These are phyloP conservation scores for Kwoniella shandongensis DNA, from an alignment of 768 basidiomycete genomes.

Conservation along the genomic window DNA sequence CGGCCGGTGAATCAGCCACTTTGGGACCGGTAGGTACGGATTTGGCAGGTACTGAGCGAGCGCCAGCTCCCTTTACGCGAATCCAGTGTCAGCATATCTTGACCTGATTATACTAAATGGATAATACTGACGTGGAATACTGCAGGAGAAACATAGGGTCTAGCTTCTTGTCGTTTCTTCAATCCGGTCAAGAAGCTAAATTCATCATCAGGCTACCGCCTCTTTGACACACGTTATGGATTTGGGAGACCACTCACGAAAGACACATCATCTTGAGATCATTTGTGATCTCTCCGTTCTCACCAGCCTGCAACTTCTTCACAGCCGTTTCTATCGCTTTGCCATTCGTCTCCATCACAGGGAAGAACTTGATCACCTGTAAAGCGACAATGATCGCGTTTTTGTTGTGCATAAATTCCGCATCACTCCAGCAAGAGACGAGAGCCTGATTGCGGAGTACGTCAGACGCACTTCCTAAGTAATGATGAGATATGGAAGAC, in stretches of 20 bases:
- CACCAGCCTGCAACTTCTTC: conserved; percentile 22
- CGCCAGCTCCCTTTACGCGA: background rate
- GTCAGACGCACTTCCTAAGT: background rate
- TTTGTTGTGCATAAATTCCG: conserved; percentile 95
- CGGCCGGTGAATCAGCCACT: conserved; percentile 8
- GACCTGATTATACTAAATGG: background rate
- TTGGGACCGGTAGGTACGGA: conserved; percentile 10
- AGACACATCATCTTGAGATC: conserved; percentile 28
- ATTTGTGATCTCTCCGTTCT: conserved; percentile 17
- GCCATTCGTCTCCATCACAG: conserved; percentile 62
- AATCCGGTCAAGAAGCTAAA: conserved; percentile 23
- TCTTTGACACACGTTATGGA: too few relatives aligned
- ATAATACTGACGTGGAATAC: conserved; percentile 27
- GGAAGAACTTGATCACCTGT: conserved; percentile 86
- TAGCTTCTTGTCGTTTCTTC: conserved; percentile 29
- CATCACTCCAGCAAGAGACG: conserved; percentile 74
- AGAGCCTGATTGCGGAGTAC: conserved; percentile 59
- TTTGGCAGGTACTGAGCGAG: background rate
- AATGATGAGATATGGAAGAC: background rate
- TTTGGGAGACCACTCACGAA: conserved; percentile 22
- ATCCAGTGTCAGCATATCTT: background rate
- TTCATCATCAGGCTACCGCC: conserved; percentile 4
- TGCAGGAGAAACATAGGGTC: conserved; percentile 29
- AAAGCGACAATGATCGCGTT: conserved; percentile 93
- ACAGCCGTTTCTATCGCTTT: conserved; percentile 34